Base-by-base conservation (phyloP, 306 rosid genomes). In the Echinosophora koreensis region DNA sequence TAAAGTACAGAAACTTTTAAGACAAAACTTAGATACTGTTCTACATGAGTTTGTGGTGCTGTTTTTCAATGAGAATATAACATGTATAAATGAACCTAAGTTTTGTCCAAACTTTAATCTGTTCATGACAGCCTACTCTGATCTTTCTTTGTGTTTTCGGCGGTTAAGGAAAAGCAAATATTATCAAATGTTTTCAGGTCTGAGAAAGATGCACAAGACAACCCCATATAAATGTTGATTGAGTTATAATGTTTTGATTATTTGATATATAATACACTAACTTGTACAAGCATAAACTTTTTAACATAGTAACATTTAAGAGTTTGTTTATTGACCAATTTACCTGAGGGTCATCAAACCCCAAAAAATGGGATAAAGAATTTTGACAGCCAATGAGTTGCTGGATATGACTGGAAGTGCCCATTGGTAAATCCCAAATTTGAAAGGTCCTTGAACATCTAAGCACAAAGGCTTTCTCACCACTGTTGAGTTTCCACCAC, bases 391-490 rank as follows among this genome's bases (percentile, higher is more conserved):
- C 47, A 91, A 38, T 0, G 99, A 96, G 56, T 96, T 89, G 85
- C 99, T 92, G 30, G 99, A 96, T 57, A 96, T 92, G 77, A 96
- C 98, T 0, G 99, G 99, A 78, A 96, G 99, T 69, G 99, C 99
- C 98, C 92, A 91, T 69, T 90, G 85, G 81, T 96, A 96, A 79
- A 96, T 96, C 34, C 99, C 99, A 80, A 89, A 96, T 46, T 82
- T 82, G 90, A 78, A 96, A 3, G 97, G 92, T 14, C 97, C 99
- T 4, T 85, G 6, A 46, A 59, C 89, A 77, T 96, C 98, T 49
- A 96, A 84, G 83, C 99, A 96, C 17, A 86, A 1, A 6, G 98
- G 94, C 89, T 82, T 88, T 74, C 55, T 22, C 8, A 28, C 56
- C n/a, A 84, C 13, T 37, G 92, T 80, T 28, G 90, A 59, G 77